Evolutionary conservation across 495 filamentous ascomycete genomes (phyloP).

Genomic region (Neurospora sublineolata): DNA sequence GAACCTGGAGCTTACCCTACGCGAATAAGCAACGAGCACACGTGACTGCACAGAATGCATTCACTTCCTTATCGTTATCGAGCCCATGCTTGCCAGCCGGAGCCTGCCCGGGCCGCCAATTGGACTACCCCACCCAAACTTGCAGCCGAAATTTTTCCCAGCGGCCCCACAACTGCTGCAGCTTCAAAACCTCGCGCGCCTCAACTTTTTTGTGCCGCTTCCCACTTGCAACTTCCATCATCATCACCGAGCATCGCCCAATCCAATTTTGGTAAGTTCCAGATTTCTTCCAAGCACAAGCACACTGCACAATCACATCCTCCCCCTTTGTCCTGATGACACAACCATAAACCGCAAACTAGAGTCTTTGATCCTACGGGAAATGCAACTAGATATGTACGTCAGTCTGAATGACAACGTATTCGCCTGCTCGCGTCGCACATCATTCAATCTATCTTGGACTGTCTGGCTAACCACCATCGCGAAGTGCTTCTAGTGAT

Average conservation of each 20-base stretch:
- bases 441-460: neutral
- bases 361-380: slow-evolving; percentile 98
- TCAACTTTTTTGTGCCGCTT: slow-evolving; percentile 12
- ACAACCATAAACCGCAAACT: slow-evolving; percentile 87
- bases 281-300: neutral
- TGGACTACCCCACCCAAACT: neutral
- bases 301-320: slow-evolving; percentile 1
- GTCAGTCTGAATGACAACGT: slow-evolving; percentile 79
- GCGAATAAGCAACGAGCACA: slow-evolving; percentile 14
- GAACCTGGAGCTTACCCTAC: neutral
- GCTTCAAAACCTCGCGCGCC: slow-evolving; percentile 22
- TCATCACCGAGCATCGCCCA: slow-evolving; percentile 7
- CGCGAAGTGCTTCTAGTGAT: neutral
- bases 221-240: slow-evolving; percentile 8
- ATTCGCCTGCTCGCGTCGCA: neutral
- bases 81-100: neutral
- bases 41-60: slow-evolving; percentile 4
- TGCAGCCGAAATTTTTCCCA: slow-evolving; percentile 13
- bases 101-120: too few species aligned
- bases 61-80: neutral
- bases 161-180: slow-evolving; percentile 14
- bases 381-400: slow-evolving; percentile 92
- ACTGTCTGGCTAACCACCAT: neutral
- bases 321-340: slow-evolving; percentile 37
- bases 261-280: slow-evolving; percentile 16